A percentile compares a stretch with the other conserved stretches of the same genome.
phyloP scores from a whole-genome alignment of 2,329 filamentous ascomycete genomes.

The Paramyrothecium sp. region DNA sequence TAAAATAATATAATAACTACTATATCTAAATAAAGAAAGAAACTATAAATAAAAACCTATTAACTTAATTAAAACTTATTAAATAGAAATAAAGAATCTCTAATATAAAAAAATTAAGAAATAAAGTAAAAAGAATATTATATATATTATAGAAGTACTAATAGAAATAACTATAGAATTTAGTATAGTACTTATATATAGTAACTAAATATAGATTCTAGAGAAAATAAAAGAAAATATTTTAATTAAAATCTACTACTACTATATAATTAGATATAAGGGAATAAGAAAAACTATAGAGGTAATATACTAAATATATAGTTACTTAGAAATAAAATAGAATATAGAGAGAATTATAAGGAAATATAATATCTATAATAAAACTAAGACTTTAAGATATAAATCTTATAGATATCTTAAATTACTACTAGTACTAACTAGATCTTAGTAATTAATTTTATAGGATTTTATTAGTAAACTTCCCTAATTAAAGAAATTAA shows the following conservation, averaged over 20 bases:
- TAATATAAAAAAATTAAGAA: not conserved
- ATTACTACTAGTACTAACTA: too few species aligned
- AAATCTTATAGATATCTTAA: too few species aligned
- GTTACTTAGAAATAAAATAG: not conserved
- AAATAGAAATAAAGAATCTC: not conserved
- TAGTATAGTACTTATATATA: not conserved
- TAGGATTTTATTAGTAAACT: too few species aligned
- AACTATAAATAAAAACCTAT: too few species aligned
- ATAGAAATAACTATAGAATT: not conserved
- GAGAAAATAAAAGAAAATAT: not conserved
- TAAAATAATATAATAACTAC: too few species aligned
- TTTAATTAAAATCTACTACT: not conserved
- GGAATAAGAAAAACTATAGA: not conserved
- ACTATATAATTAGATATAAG: not conserved
- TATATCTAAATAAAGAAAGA: too few species aligned
- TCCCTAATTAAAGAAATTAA: too few species aligned
- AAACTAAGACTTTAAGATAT: too few species aligned
- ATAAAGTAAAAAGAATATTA: not conserved
- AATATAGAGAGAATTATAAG: too few species aligned
- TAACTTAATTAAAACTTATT: not conserved
- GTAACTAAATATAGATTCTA: too few species aligned
- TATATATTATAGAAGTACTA: not conserved
- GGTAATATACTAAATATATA: slow-evolving; percentile 1
- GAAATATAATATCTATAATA: too few species aligned
- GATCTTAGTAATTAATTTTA: too few species aligned